Percentiles rank a stretch among this genome's conserved stretches.
Evolutionary conservation across 495 filamentous ascomycete species (phyloP).

Genomic region (Annulohypoxylon moriforme): DNA sequence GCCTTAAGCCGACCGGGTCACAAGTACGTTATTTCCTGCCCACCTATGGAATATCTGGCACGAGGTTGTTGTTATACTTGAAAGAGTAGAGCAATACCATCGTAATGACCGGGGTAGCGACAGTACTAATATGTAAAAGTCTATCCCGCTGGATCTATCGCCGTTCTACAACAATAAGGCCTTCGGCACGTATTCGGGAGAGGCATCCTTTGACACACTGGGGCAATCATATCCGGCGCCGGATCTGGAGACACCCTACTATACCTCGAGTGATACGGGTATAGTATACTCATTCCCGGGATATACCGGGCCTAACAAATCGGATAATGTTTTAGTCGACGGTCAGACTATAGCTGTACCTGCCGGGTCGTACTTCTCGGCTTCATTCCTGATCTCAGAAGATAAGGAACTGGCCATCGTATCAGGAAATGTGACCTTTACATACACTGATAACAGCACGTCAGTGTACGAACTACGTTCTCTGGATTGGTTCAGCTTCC

Average conservation of each 20-base stretch:
- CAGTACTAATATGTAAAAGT: slow-evolving; percentile 34
- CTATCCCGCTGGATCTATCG: slow-evolving; percentile 49
- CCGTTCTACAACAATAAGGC: slow-evolving; percentile 58
- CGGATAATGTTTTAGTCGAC: slow-evolving; percentile 58
- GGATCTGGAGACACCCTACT: slow-evolving; percentile 50
- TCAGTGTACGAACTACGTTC: slow-evolving; percentile 57
- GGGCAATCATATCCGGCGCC: slow-evolving; percentile 60
- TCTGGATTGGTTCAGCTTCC: slow-evolving; percentile 60
- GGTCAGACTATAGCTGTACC: slow-evolving; percentile 58
- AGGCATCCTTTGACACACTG: slow-evolving; percentile 55
- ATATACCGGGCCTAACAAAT: slow-evolving; percentile 54
- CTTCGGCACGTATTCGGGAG: slow-evolving; percentile 56
- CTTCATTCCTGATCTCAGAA: slow-evolving; percentile 59
- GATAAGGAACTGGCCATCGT: slow-evolving; percentile 57
- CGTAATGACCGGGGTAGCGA: not conserved
- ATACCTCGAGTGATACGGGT: slow-evolving; percentile 55
- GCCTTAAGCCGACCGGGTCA: not conserved
- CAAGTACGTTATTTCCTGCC: slow-evolving; percentile 21
- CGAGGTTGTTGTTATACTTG: not conserved
- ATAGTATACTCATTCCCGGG: slow-evolving; percentile 60
- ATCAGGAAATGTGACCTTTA: slow-evolving; percentile 58
- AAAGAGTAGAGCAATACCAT: not conserved
- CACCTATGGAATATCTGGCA: too few species aligned
- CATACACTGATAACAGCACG: slow-evolving; percentile 58
- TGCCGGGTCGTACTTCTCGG: slow-evolving; percentile 54